phyloP scores from a whole-genome alignment of 208 protist genomes.

The Trypanosoma lewisi region DNA sequence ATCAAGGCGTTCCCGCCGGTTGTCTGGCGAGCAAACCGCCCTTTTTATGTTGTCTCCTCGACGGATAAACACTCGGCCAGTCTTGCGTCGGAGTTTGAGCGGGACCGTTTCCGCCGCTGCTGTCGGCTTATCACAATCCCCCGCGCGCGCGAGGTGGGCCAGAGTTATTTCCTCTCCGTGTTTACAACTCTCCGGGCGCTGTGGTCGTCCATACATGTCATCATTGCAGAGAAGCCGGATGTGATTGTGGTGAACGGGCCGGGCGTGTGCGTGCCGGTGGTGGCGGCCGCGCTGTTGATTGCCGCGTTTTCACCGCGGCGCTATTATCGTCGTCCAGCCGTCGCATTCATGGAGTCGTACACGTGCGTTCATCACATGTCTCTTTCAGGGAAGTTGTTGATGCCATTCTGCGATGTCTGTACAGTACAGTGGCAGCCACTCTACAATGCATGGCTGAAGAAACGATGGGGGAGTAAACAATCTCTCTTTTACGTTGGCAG shows the following conservation, averaged over 20 bases:
- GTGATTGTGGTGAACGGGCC: slow-evolving; percentile 90
- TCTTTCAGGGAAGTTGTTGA: slow-evolving; percentile 67
- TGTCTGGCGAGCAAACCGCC: slow-evolving; percentile 43
- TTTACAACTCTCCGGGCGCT: slow-evolving; percentile 61
- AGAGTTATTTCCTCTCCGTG: slow-evolving; percentile 85
- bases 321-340: slow-evolving; percentile 37
- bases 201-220: slow-evolving; percentile 18
- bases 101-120: slow-evolving; percentile 32
- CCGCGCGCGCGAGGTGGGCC: slow-evolving; percentile 87
- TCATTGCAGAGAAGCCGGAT: slow-evolving; percentile 48
- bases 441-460: slow-evolving; percentile 12
- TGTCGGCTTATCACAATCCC: slow-evolving; percentile 67
- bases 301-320: slow-evolving; percentile 41
- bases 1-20: slow-evolving; percentile 39
- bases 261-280: slow-evolving; percentile 89
- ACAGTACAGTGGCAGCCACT: slow-evolving; percentile 79
- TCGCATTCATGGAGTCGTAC: slow-evolving; percentile 89
- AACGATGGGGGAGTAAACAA: slow-evolving; percentile 4
- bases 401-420: slow-evolving; percentile 75
- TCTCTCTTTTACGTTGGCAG: slow-evolving; percentile 18
- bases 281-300: slow-evolving; percentile 52
- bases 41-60: slow-evolving; percentile 69
- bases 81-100: slow-evolving; percentile 56
- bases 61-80: slow-evolving; percentile 73
- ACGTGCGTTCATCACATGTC: slow-evolving; percentile 84